Conservation (phyloP, 1,284 basidiomycete species). For the Puccinia polysora region DNA sequence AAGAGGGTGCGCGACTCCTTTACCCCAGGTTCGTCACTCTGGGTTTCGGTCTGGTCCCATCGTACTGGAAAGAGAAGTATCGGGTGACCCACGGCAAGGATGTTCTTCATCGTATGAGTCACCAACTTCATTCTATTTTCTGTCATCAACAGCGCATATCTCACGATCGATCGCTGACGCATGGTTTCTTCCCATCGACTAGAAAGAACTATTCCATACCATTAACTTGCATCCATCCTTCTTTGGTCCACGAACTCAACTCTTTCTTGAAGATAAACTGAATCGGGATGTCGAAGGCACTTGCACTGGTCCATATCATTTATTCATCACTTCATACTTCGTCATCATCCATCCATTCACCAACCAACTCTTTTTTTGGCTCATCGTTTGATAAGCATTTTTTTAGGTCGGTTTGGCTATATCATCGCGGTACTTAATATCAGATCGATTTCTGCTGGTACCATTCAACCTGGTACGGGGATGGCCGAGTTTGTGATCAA, state of each 20-base stretch:
- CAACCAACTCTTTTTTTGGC: neutral
- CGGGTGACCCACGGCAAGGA: too few relatives aligned
- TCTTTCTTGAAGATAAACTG: constrained; percentile 85
- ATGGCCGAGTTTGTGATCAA: constrained; percentile 87
- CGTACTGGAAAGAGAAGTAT: too few relatives aligned
- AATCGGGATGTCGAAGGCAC: constrained; percentile 96
- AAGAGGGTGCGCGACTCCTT: too few relatives aligned
- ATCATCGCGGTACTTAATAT: constrained; percentile 93
- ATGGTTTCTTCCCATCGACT: too few relatives aligned
- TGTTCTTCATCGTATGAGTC: too few relatives aligned
- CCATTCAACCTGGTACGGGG: constrained; percentile 84
- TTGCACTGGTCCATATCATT: constrained; percentile 84
- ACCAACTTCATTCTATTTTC: too few relatives aligned
- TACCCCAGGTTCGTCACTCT: too few relatives aligned
- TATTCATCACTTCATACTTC: neutral
- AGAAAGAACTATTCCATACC: constrained; percentile 93
- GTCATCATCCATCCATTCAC: neutral
- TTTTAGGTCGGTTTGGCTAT: constrained; percentile 57
- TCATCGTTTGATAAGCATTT: neutral
- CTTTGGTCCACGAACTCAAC: constrained; percentile 90
- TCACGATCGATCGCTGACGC: too few relatives aligned
- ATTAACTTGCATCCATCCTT: constrained; percentile 96
- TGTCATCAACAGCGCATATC: too few relatives aligned
- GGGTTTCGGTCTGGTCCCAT: too few relatives aligned
- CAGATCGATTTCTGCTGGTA: constrained; percentile 80